phyloP scores from a whole-genome alignment of 2,329 filamentous ascomycete species.

The Pestalotiopsis sp. region DNA sequence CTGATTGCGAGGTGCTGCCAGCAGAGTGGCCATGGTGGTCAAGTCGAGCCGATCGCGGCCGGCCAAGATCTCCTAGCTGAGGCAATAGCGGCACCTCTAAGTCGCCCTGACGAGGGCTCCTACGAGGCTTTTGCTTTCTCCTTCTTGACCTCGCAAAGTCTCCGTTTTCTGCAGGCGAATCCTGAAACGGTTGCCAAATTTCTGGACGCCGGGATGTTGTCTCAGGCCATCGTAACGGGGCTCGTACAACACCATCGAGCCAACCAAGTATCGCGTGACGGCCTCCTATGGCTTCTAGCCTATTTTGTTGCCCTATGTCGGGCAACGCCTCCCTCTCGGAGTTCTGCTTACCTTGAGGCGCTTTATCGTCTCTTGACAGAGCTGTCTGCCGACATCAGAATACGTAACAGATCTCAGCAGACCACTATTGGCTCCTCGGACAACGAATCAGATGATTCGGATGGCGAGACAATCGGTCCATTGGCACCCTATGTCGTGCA shows the following conservation, averaged over 20 bases:
- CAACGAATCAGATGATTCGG: conserved; percentile 39
- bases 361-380: conserved; percentile 57
- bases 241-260: conserved; percentile 30
- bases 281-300: conserved; percentile 66
- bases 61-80: conserved; percentile 22
- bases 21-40: conserved; percentile 18
- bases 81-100: conserved; percentile 27
- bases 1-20: conserved; percentile 40
- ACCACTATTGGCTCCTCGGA: conserved; percentile 40
- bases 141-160: conserved; percentile 31
- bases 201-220: conserved; percentile 44
- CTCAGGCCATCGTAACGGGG: conserved; percentile 40
- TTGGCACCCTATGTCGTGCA: conserved; percentile 62
- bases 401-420: conserved; percentile 33
- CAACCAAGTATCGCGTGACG: conserved; percentile 34
- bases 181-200: conserved; percentile 35
- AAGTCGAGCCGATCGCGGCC: conserved; percentile 16
- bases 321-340: conserved; percentile 26
- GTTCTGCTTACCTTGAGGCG: conserved; percentile 46
- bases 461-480: conserved; percentile 28
- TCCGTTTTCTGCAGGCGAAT: conserved; percentile 45
- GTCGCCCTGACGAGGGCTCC: conserved; percentile 15
- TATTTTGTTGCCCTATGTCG: conserved; percentile 65
- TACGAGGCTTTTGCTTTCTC: conserved; percentile 32
- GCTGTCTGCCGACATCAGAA: conserved; percentile 53